phyloP scores from a whole-genome alignment of 2,329 filamentous ascomycete genomes.

The Trichoderma oligosporum region DNA sequence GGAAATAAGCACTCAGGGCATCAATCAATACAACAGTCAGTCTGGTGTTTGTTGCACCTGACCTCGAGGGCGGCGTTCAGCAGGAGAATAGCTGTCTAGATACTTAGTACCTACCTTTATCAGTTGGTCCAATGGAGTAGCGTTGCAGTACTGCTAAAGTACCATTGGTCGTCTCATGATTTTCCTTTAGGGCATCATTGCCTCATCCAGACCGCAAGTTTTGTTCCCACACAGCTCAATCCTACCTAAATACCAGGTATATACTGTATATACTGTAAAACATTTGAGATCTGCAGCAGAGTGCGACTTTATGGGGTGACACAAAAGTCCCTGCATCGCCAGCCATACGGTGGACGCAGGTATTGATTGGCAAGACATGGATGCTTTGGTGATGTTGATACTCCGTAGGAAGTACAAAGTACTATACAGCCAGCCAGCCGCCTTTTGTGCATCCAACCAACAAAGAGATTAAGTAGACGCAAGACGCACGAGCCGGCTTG shows the following conservation, averaged over 20 bases:
- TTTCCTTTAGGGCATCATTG: too few relatives aligned
- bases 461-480: too few relatives aligned
- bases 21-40: too few relatives aligned
- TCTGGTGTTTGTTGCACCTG: background rate
- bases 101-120: too few relatives aligned
- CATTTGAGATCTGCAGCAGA: slow-evolving; percentile 9
- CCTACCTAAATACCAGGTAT: too few relatives aligned
- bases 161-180: too few relatives aligned
- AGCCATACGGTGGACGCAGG: background rate
- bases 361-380: background rate
- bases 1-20: background rate
- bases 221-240: too few relatives aligned
- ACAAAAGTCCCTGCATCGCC: slow-evolving; percentile 14
- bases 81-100: too few relatives aligned
- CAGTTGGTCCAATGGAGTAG: too few relatives aligned
- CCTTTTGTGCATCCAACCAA: slow-evolving; percentile 1
- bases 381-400: background rate
- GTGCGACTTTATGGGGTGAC: slow-evolving; percentile 7
- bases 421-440: too few relatives aligned
- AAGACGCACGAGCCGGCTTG: too few relatives aligned
- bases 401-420: background rate
- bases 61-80: slow-evolving; percentile 2
- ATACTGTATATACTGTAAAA: background rate
- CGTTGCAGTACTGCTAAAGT: slow-evolving; percentile 6
- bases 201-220: too few relatives aligned